Evolutionary conservation across 176 grass and related monocot species (phyloP).

Genomic region (Musa acuminata): DNA sequence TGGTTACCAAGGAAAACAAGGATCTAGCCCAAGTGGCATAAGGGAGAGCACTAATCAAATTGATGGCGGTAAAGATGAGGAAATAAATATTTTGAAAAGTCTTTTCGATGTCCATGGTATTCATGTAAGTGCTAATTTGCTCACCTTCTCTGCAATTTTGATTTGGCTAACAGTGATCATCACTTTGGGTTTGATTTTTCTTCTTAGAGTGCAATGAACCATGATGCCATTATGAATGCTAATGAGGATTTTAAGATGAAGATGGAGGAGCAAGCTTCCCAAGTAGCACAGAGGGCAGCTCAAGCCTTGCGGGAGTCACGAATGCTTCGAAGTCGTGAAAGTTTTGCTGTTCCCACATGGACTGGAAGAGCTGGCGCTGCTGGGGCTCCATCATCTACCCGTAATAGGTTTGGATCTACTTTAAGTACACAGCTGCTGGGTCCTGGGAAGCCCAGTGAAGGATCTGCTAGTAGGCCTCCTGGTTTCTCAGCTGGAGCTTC

Average conservation of each 20-base stretch:
- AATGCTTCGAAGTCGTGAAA: conserved; percentile 59
- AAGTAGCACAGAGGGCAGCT: conserved; percentile 74
- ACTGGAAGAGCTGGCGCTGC: conserved; percentile 65
- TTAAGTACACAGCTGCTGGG: conserved; percentile 32
- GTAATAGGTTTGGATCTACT: conserved; percentile 60
- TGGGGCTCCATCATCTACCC: conserved; percentile 44
- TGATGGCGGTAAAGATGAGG: conserved; percentile 32
- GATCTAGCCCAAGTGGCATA: conserved; percentile 17
- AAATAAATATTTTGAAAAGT: conserved; percentile 58
- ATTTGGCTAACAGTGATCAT: conserved; percentile 1
- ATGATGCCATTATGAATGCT: conserved; percentile 83
- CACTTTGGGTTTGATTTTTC: not conserved
- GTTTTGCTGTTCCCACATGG: conserved; percentile 75
- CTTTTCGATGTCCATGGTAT: conserved; percentile 82
- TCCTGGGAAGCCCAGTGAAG: conserved; percentile 33
- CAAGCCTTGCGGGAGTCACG: conserved; percentile 72
- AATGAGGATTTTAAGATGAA: conserved; percentile 70
- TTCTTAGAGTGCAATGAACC: conserved; percentile 75
- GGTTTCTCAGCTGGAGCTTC: conserved; percentile 47
- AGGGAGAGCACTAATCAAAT: conserved; percentile 28
- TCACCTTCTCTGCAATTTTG: not conserved
- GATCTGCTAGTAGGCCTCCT: conserved; percentile 33
- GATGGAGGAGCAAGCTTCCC: conserved; percentile 64
- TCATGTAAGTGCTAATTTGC: conserved; percentile 44
- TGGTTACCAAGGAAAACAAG: conserved; percentile 24